A percentile compares a stretch with the other conserved stretches of the same genome.
Conservation (phyloP, 169 alveolate species). For the Cytauxzoon felis region DNA sequence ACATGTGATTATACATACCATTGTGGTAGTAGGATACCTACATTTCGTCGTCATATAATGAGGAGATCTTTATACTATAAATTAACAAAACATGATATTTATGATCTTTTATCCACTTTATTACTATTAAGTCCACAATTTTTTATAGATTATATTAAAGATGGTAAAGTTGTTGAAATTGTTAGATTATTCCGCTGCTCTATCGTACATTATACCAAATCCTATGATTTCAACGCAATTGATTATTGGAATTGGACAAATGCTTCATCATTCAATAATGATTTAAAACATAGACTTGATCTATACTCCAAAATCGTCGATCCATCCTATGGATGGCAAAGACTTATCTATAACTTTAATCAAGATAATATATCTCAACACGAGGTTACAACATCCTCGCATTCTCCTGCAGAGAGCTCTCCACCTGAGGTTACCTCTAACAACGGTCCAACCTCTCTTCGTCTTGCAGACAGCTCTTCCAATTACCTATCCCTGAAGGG, state of each 20-base stretch:
- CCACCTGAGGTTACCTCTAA: too few species aligned
- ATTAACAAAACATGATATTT: conserved; percentile 34
- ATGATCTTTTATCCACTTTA: conserved; percentile 20
- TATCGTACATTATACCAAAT: conserved; percentile 13
- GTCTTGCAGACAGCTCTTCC: too few species aligned
- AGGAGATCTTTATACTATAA: conserved; percentile 17
- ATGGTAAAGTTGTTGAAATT: background rate
- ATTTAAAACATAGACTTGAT: conserved; percentile 14
- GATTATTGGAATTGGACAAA: conserved; percentile 54
- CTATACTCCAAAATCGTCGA: conserved; percentile 58
- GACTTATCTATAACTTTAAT: conserved; percentile 46
- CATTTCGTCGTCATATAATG: conserved; percentile 27
- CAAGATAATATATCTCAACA: background rate
- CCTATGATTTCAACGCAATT: conserved; percentile 22
- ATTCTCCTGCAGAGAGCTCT: too few species aligned
- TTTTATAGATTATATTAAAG: conserved; percentile 12
- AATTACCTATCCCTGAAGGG: too few species aligned
- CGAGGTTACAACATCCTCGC: too few species aligned
- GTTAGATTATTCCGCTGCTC: conserved; percentile 25
- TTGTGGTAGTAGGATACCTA: conserved; percentile 22
- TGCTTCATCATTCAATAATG: background rate
- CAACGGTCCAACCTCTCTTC: too few species aligned
- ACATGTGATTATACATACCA: conserved; percentile 51
- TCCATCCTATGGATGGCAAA: conserved; percentile 68
- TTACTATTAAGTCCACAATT: conserved; percentile 20